A percentile compares a stretch with the other conserved stretches of the same genome.
These are phyloP conservation scores for Fusarium sp. DNA, from an alignment of 2,329 filamentous ascomycete genomes.

Conservation along the genomic window DNA sequence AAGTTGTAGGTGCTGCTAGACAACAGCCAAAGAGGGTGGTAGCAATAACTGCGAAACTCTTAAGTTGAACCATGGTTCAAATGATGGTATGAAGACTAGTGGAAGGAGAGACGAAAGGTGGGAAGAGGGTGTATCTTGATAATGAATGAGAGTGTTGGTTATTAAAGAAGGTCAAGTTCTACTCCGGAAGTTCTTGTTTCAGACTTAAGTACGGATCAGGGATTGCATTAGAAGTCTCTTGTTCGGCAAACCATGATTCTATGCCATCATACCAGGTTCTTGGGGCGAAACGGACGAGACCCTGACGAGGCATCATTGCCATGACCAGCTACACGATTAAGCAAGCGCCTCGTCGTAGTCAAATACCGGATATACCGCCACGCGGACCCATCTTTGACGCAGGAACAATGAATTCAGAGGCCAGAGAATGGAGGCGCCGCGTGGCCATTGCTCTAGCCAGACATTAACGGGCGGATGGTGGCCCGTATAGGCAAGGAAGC, in stretches of 20 bases:
- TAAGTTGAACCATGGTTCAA: conserved; percentile 46
- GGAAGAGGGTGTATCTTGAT: background rate
- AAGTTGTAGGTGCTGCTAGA: conserved; percentile 30
- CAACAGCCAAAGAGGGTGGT: conserved; percentile 41
- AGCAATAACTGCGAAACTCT: conserved; percentile 41
- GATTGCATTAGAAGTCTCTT: background rate
- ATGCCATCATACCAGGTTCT: background rate
- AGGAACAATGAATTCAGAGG: conserved; percentile 4
- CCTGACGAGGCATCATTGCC: conserved; percentile 8
- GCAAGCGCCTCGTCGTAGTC: background rate
- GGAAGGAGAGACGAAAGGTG: conserved; percentile 6
- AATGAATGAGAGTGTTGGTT: conserved; percentile 24
- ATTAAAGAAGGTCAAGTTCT: background rate
- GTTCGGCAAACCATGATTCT: background rate
- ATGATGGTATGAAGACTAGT: background rate
- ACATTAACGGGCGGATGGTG: background rate
- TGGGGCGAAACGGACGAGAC: conserved; percentile 18
- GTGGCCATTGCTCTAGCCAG: background rate
- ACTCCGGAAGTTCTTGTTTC: background rate
- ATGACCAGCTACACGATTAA: background rate
- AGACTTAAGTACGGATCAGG: conserved; percentile 21
- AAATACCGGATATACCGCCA: conserved; percentile 22
- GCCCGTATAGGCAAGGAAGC: conserved; percentile 2
- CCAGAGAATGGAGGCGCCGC: conserved; percentile 6
- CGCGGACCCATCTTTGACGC: conserved; percentile 2